Conservation (phyloP, 495 filamentous ascomycete genomes). For the Hyaloscypha hepaticicola region DNA sequence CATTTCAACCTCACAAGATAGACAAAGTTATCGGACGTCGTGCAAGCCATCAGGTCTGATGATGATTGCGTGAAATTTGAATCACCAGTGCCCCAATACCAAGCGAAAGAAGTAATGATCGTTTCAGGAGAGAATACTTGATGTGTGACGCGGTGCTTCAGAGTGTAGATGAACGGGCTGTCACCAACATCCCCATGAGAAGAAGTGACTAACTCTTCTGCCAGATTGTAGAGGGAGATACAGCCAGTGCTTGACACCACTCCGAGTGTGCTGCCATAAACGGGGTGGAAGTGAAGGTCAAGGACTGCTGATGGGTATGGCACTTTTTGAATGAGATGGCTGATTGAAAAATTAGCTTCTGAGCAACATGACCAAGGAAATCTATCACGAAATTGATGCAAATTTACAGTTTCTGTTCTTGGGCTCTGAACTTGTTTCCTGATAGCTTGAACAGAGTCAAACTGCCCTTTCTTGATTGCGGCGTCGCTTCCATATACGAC, state of each 20-base stretch:
- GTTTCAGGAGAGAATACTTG: conserved; percentile 42
- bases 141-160: conserved; percentile 8
- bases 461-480: conserved; percentile 61
- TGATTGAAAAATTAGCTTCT: conserved; percentile 13
- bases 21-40: conserved; percentile 10
- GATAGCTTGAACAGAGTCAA: conserved; percentile 62
- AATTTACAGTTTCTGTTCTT: conserved; percentile 50
- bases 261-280: conserved; percentile 38
- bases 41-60: conserved; percentile 3
- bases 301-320: conserved; percentile 69
- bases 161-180: neutral
- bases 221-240: conserved; percentile 60
- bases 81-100: conserved; percentile 52
- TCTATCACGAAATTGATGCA: neutral
- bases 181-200: conserved; percentile 9
- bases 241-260: conserved; percentile 61
- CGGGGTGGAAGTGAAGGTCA: conserved; percentile 79
- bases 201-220: neutral
- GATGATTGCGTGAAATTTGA: neutral
- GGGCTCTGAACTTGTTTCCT: conserved; percentile 12
- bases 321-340: conserved; percentile 42
- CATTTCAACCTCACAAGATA: conserved; percentile 15
- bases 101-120: conserved; percentile 70
- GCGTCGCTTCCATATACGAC: neutral
- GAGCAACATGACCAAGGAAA: neutral